A percentile compares a stretch with the other conserved stretches of the same genome.
Evolutionary conservation across 495 filamentous ascomycete species (phyloP).

Genomic region (Trichocladium uniseriatum): DNA sequence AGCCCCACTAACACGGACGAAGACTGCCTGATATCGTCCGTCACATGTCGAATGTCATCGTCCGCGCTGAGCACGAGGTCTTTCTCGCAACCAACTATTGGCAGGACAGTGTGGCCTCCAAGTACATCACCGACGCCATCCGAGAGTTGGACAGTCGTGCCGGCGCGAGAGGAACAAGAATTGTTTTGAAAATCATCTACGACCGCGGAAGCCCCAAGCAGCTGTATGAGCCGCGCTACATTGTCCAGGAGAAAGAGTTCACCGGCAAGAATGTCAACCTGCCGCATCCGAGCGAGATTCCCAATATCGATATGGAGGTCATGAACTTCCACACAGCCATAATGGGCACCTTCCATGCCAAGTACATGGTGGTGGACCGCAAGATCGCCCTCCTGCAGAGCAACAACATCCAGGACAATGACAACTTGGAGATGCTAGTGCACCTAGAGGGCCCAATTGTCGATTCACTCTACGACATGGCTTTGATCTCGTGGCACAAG

Average conservation of each 20-base stretch:
- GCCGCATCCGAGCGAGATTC: conserved; percentile 53
- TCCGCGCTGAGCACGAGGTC: conserved; percentile 60
- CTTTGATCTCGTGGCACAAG: conserved; percentile 62
- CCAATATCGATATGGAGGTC: conserved; percentile 61
- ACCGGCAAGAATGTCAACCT: conserved; percentile 48
- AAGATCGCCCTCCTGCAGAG: conserved; percentile 58
- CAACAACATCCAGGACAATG: conserved; percentile 72
- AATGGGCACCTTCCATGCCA: conserved; percentile 68
- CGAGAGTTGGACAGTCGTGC: conserved; percentile 57
- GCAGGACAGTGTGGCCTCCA: conserved; percentile 57
- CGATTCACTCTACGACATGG: conserved; percentile 63
- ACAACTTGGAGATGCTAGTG: conserved; percentile 73
- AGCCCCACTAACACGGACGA: neutral
- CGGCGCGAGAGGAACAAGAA: conserved; percentile 45
- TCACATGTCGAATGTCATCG: conserved; percentile 69
- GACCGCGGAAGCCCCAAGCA: conserved; percentile 60
- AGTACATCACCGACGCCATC: conserved; percentile 57
- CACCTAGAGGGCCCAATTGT: conserved; percentile 70
- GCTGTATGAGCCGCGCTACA: conserved; percentile 51
- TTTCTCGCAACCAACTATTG: conserved; percentile 69
- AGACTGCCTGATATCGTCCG: conserved; percentile 59
- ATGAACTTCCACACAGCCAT: conserved; percentile 65
- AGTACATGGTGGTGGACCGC: conserved; percentile 68
- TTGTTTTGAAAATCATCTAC: conserved; percentile 67
- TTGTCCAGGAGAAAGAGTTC: conserved; percentile 49